A percentile compares a stretch with the other conserved stretches of the same genome.
Evolutionary conservation across 179 eudicot genomes (phyloP).

Genomic region (Beta lomatogona): DNA sequence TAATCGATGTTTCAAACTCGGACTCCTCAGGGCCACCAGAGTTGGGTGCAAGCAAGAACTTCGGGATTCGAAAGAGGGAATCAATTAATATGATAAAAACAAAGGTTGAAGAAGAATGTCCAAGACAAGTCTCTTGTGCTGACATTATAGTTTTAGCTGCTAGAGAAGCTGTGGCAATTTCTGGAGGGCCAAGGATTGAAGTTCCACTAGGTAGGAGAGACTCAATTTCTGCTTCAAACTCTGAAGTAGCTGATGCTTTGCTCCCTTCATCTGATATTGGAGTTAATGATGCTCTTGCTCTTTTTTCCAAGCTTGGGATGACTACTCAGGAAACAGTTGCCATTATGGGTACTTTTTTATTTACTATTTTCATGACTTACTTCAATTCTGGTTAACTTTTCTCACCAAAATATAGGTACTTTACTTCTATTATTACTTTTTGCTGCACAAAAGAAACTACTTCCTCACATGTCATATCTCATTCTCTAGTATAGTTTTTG

Average conservation of each 20-base stretch:
- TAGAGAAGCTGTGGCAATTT: conserved; percentile 37
- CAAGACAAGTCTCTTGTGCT: conserved; percentile 37
- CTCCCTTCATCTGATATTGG: conserved; percentile 37
- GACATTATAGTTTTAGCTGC: conserved; percentile 37
- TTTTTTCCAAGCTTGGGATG: conserved; percentile 37
- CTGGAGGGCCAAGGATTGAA: conserved; percentile 34
- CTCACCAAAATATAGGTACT: background rate
- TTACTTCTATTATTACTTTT: background rate
- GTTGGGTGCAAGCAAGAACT: conserved; percentile 36
- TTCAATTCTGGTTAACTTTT: background rate
- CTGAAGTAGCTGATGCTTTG: conserved; percentile 34
- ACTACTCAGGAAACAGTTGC: conserved; percentile 35
- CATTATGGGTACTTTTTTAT: conserved; percentile 31
- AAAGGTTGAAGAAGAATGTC: conserved; percentile 33
- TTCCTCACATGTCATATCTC: background rate
- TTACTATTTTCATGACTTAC: conserved; percentile 5
- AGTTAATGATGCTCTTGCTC: conserved; percentile 32
- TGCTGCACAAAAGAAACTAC: background rate
- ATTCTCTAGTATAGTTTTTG: background rate
- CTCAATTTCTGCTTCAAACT: conserved; percentile 29
- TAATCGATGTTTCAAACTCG: conserved; percentile 26
- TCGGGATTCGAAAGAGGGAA: conserved; percentile 37
- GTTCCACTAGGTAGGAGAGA: conserved; percentile 41
- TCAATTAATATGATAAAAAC: conserved; percentile 28
- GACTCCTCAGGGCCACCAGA: conserved; percentile 22